Evolutionary conservation across 2,329 filamentous ascomycete species (phyloP).

Genomic region (Neopestalotiopsis sp.): DNA sequence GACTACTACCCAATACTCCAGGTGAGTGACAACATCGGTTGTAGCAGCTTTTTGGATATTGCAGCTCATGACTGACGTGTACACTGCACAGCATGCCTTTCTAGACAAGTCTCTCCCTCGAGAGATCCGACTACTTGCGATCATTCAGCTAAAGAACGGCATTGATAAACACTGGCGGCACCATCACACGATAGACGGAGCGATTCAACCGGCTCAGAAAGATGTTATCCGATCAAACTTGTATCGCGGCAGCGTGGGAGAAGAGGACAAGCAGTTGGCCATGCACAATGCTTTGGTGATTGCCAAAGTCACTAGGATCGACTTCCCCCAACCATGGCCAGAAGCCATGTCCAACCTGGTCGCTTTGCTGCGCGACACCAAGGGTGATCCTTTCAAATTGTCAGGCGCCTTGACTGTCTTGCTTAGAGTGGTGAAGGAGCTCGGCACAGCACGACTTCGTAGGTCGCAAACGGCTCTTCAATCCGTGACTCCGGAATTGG

Average conservation of each 20-base stretch:
- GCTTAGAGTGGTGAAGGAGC: conserved; percentile 87
- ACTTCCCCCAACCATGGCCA: conserved; percentile 88
- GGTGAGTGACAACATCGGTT: conserved; percentile 46
- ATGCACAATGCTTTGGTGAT: conserved; percentile 87
- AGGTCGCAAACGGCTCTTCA: conserved; percentile 79
- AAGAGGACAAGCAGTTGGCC: conserved; percentile 77
- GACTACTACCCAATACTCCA: conserved; percentile 74
- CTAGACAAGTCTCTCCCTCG: conserved; percentile 78
- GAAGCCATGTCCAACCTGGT: conserved; percentile 67
- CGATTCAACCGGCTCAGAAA: conserved; percentile 79
- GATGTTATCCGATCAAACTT: conserved; percentile 75
- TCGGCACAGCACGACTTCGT: conserved; percentile 79
- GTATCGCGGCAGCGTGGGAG: conserved; percentile 77
- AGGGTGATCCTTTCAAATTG: conserved; percentile 68
- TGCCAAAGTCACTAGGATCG: conserved; percentile 86
- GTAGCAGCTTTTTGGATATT: background rate
- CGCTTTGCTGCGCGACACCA: conserved; percentile 65
- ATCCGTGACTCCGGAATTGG: conserved; percentile 79
- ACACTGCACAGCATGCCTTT: conserved; percentile 69
- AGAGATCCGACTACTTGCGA: conserved; percentile 84
- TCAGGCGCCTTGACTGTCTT: conserved; percentile 77
- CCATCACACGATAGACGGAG: conserved; percentile 64
- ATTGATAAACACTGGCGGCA: conserved; percentile 92
- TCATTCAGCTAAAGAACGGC: conserved; percentile 96
- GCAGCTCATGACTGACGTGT: background rate